phyloP scores from a whole-genome alignment of 176 grass and related monocot genomes.

The Avena insularis region DNA sequence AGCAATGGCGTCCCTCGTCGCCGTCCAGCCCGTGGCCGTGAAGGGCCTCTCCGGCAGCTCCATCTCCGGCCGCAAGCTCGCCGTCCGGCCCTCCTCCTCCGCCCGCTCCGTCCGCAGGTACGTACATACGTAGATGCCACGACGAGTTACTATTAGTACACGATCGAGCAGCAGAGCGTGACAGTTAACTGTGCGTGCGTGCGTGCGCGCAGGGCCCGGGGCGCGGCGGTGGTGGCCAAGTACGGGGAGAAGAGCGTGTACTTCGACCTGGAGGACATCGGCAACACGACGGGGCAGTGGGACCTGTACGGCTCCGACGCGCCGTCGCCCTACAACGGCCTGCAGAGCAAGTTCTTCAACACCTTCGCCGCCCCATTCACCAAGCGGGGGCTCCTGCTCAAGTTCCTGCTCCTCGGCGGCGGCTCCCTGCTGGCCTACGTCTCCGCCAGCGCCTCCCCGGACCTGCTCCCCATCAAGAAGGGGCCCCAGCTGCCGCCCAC shows the following conservation, averaged over 20 bases:
- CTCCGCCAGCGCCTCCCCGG: constrained; percentile 63
- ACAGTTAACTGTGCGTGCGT: too few relatives aligned
- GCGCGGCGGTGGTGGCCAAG: constrained; percentile 77
- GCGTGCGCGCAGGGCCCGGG: constrained; percentile 35
- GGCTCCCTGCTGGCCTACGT: constrained; percentile 80
- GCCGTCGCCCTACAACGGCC: constrained; percentile 88
- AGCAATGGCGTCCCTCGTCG: constrained; percentile 84
- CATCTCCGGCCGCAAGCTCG: constrained; percentile 74
- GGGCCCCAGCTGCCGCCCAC: constrained; percentile 86
- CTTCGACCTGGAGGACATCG: constrained; percentile 95
- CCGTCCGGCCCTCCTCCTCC: constrained; percentile 54
- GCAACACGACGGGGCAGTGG: constrained; percentile 96
- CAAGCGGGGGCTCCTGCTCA: constrained; percentile 96
- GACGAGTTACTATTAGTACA: too few relatives aligned
- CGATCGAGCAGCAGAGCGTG: too few relatives aligned
- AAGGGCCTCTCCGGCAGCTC: constrained; percentile 87
- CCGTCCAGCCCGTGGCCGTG: constrained; percentile 73
- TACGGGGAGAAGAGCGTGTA: constrained; percentile 99
- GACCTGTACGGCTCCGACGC: constrained; percentile 93
- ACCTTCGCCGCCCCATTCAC: constrained; percentile 92
- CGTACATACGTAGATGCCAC: too few relatives aligned
- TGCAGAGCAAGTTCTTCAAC: constrained; percentile 99
- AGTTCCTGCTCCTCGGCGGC: constrained; percentile 91
- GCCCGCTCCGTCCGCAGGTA: constrained; percentile 62
- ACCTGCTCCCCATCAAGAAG: constrained; percentile 97